Conservation (phyloP, 306 rosid genomes). For the Delonix regia region DNA sequence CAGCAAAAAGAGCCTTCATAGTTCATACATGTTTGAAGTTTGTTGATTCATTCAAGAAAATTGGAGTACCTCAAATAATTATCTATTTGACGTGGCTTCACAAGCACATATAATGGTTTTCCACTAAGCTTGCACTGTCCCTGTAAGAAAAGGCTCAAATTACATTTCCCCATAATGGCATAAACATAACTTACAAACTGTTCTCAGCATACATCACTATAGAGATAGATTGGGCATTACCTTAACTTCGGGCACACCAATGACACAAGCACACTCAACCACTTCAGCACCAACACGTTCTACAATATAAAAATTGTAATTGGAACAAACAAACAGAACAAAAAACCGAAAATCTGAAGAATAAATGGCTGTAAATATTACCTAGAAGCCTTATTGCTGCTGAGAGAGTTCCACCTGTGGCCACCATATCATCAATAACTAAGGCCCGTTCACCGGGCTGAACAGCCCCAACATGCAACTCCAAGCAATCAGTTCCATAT, state of each 20-base stretch:
- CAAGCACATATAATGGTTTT: slow-evolving; percentile 73
- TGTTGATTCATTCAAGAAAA: background rate
- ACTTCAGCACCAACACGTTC: slow-evolving; percentile 91
- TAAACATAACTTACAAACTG: too few species aligned
- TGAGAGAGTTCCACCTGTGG: slow-evolving; percentile 86
- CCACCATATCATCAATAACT: slow-evolving; percentile 84
- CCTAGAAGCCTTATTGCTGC: slow-evolving; percentile 83
- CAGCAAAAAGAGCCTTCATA: too few species aligned
- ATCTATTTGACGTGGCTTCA: slow-evolving; percentile 70
- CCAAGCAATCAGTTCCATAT: slow-evolving; percentile 87
- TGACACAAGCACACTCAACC: slow-evolving; percentile 93
- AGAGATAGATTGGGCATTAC: slow-evolving; percentile 44
- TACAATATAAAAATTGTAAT: slow-evolving; percentile 38
- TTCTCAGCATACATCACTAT: too few species aligned
- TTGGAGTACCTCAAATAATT: slow-evolving; percentile 45
- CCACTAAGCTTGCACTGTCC: slow-evolving; percentile 69
- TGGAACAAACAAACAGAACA: slow-evolving; percentile 8
- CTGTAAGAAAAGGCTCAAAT: slow-evolving; percentile 42
- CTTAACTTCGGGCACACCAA: slow-evolving; percentile 91
- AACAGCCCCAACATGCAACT: slow-evolving; percentile 89
- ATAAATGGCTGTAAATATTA: slow-evolving; percentile 18
- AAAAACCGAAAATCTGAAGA: background rate
- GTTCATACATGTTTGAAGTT: too few species aligned
- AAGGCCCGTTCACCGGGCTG: slow-evolving; percentile 83
- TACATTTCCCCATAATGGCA: too few species aligned